Conservation (phyloP, 768 basidiomycete species). For the Psilocybe cubensis region DNA sequence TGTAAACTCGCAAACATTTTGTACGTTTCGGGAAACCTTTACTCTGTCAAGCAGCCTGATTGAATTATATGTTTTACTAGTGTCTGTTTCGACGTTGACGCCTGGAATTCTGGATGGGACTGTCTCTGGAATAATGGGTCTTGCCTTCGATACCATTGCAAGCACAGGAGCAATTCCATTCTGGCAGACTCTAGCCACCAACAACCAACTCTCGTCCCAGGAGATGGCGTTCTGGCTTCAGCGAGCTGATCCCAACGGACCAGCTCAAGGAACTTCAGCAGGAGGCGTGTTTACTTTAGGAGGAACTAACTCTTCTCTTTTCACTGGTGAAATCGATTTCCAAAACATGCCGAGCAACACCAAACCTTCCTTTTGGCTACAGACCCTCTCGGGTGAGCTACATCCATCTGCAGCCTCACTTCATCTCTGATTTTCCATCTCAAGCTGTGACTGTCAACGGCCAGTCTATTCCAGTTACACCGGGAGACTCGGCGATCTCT, state of each 20-base stretch:
- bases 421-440: not conserved
- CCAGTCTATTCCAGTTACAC: constrained; percentile 42
- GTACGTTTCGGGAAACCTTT: no score
- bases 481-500: constrained; percentile 49
- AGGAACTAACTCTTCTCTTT: constrained; percentile 63
- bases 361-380: constrained; percentile 62
- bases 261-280: constrained; percentile 37
- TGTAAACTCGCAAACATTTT: constrained; percentile 54
- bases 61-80: constrained; percentile 34
- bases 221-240: constrained; percentile 71
- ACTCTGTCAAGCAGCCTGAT: no score
- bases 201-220: constrained; percentile 45
- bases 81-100: constrained; percentile 58
- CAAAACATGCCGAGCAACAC: constrained; percentile 44
- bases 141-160: constrained; percentile 72
- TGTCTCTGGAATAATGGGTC: constrained; percentile 76
- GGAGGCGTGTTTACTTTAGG: constrained; percentile 80
- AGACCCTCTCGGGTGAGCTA: constrained; percentile 58
- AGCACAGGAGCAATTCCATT: constrained; percentile 61
- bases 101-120: constrained; percentile 46
- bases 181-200: constrained; percentile 58
- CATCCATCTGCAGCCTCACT: not conserved
- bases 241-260: constrained; percentile 44
- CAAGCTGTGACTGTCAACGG: constrained; percentile 68
- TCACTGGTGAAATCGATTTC: constrained; percentile 71